phyloP scores from a whole-genome alignment of 495 filamentous ascomycete species.

The Trichoderma virens region DNA sequence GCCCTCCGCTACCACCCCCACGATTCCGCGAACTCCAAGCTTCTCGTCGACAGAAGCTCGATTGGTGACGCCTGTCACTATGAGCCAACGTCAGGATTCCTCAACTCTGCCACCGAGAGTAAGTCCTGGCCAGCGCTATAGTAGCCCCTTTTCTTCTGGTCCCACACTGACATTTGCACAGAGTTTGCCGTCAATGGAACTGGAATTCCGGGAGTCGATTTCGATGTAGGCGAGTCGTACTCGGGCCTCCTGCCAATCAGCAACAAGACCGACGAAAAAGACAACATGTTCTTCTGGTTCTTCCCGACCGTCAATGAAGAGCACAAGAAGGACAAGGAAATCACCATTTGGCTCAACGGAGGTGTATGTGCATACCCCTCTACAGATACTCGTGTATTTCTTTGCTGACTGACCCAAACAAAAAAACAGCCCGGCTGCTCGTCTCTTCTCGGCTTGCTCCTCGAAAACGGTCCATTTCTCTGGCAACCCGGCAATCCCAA shows the following conservation, averaged over 20 bases:
- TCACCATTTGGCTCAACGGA: slow-evolving; percentile 68
- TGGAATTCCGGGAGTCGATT: slow-evolving; percentile 61
- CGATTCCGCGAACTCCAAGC: no score
- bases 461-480: slow-evolving; percentile 70
- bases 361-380: slow-evolving; percentile 35
- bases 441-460: slow-evolving; percentile 60
- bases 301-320: slow-evolving; percentile 9
- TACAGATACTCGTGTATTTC: background rate
- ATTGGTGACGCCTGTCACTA: background rate
- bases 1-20: background rate
- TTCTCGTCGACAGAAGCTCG: no score
- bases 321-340: slow-evolving; percentile 17
- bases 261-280: slow-evolving; percentile 27
- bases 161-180: slow-evolving; percentile 16
- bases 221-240: slow-evolving; percentile 72
- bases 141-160: background rate
- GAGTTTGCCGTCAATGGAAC: slow-evolving; percentile 60
- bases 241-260: slow-evolving; percentile 61
- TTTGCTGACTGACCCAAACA: background rate
- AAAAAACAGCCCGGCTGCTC: slow-evolving; percentile 49
- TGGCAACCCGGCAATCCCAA: slow-evolving; percentile 63
- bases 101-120: background rate
- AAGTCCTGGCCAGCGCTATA: background rate
- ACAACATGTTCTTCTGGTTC: slow-evolving; percentile 12
- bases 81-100: background rate